Base-by-base conservation (phyloP, 805 yeast genomes). In the Allodekkera sacchari region DNA sequence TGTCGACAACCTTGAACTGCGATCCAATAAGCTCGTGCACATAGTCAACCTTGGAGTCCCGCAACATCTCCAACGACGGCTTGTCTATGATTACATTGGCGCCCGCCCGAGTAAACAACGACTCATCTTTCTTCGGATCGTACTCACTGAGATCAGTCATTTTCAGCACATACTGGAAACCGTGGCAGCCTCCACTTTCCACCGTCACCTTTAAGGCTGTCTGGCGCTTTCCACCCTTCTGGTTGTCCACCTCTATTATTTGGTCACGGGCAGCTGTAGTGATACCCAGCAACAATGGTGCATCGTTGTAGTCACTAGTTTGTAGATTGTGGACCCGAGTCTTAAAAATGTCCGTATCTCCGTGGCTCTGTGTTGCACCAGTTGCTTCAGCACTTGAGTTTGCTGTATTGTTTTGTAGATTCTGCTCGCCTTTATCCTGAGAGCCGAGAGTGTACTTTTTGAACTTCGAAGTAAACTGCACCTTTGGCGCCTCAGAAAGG, bases 151-250 rank as follows among this genome's bases (percentile, higher is more conserved):
- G 56, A 20, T 57, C 55, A 0, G 57, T 66, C 27, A 92, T 64
- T 32, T 74, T 69, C 48, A 92, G 61, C 41, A 80, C 70, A 51
- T 92, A 92, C 56, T 92, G 97, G 57, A 84, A 92, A 13, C 98
- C 98, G 55, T 92, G 98, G 53, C 98, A 92, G 2, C 98, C 98
- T 7, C 98, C 98, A 48, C 94, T 81, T 45, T 87, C 96, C 7
- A 92, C 96, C 9, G 66, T 61, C 4, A 89, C 73, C 31, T 81
- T 63, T 13, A 89, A 60, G 0, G 85, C 84, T n/a, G 76, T 47
- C 21, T 74, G 59, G 1, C 74, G 72, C 18, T 30, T 17, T 8
- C 12, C 22, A 12, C 25, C 24, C 7, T 18, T 13, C 15, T 12
- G 15, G 32, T 77, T 69, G 7, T 59, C 42, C 34, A 83, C 94